phyloP scores from a whole-genome alignment of 768 basidiomycete genomes.

The Lentinula aciculospora region DNA sequence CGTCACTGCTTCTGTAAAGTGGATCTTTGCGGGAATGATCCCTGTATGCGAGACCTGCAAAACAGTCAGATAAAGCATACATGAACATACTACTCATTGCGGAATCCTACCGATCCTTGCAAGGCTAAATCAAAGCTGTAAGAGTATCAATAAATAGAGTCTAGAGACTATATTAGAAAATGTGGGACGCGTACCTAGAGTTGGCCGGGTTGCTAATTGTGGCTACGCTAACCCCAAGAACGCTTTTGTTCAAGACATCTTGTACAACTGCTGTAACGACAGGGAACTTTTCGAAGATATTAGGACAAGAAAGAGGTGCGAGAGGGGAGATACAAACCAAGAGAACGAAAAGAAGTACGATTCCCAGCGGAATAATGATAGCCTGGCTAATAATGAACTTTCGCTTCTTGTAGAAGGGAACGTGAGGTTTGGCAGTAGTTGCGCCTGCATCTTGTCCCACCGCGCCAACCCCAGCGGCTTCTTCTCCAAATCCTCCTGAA shows the following conservation, averaged over 20 bases:
- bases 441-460: neutral
- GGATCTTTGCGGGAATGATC: constrained; percentile 55
- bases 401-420: constrained; percentile 49
- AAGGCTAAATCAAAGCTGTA: constrained; percentile 46
- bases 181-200: constrained; percentile 31
- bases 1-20: constrained; percentile 50
- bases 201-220: constrained; percentile 51
- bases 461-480: neutral
- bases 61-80: neutral
- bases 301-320: neutral
- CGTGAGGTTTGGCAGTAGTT: constrained; percentile 10
- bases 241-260: constrained; percentile 52
- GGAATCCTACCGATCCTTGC: constrained; percentile 44
- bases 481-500: constrained; percentile 9
- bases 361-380: constrained; percentile 44
- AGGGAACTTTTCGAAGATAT: constrained; percentile 34
- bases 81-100: neutral
- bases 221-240: constrained; percentile 47
- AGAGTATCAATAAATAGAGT: neutral
- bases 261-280: constrained; percentile 64
- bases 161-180: neutral
- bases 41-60: constrained; percentile 61
- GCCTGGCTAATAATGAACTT: constrained; percentile 59
- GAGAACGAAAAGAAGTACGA: constrained; percentile 61
- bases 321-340: constrained; percentile 19